phyloP scores from a whole-genome alignment of 257 asterid genomes.

The Plectranthus barbatus region DNA sequence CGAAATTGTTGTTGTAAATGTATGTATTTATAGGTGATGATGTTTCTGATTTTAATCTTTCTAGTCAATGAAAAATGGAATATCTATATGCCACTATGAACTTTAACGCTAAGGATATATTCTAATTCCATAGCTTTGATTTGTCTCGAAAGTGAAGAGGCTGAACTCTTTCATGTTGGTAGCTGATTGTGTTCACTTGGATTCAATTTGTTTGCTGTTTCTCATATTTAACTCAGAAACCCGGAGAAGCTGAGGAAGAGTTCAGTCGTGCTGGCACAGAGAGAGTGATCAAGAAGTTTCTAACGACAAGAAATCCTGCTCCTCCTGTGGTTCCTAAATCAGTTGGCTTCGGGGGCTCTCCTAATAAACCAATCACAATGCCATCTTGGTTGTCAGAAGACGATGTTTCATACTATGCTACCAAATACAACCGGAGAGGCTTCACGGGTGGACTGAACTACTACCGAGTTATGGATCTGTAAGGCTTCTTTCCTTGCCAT shows the following conservation, averaged over 20 bases:
- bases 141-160: background rate
- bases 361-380: conserved; percentile 40
- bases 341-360: conserved; percentile 60
- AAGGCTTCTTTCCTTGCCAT: conserved; percentile 25
- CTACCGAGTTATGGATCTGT: conserved; percentile 86
- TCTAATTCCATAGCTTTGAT: background rate
- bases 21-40: no score
- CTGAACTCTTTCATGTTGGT: no score
- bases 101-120: background rate
- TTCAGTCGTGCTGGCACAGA: conserved; percentile 54
- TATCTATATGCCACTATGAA: background rate
- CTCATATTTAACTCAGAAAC: conserved; percentile 35
- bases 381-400: conserved; percentile 90
- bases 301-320: conserved; percentile 40
- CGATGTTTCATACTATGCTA: conserved; percentile 59
- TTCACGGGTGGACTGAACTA: conserved; percentile 93
- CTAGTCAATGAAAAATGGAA: background rate
- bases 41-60: background rate
- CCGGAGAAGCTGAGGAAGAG: conserved; percentile 79
- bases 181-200: no score
- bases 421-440: conserved; percentile 54
- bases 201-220: background rate
- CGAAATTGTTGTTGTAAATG: background rate
- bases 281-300: conserved; percentile 46
- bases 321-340: conserved; percentile 53